These are phyloP conservation scores for Phylloporus sp. DNA, from an alignment of 768 basidiomycete species.

Conservation along the genomic window DNA sequence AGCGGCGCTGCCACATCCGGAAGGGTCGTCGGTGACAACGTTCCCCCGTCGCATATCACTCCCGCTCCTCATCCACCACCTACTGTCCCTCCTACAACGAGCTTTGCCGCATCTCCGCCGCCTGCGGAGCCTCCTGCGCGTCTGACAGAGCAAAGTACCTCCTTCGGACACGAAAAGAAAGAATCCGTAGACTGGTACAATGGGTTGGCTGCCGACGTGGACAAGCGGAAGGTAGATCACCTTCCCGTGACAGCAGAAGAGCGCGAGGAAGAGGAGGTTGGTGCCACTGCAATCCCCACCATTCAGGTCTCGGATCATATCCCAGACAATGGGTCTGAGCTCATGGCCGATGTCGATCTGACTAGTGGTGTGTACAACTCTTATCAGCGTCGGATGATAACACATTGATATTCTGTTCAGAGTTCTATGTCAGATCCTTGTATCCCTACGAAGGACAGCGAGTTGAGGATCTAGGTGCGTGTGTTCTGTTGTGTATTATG, in stretches of 20 bases:
- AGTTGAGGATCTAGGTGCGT: slow-evolving; percentile 81
- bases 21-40: slow-evolving; percentile 70
- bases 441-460: slow-evolving; percentile 86
- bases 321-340: slow-evolving; percentile 42
- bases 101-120: slow-evolving; percentile 15
- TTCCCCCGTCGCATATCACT: slow-evolving; percentile 68
- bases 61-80: slow-evolving; percentile 39
- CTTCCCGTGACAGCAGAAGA: slow-evolving; percentile 58
- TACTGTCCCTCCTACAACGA: background rate
- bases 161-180: slow-evolving; percentile 43
- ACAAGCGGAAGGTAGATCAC: slow-evolving; percentile 43
- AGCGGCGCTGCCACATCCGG: slow-evolving; percentile 69
- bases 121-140: slow-evolving; percentile 17
- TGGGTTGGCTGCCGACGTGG: slow-evolving; percentile 64
- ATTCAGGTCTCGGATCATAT: slow-evolving; percentile 53
- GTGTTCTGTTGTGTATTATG: background rate
- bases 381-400: background rate
- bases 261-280: slow-evolving; percentile 48
- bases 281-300: slow-evolving; percentile 39
- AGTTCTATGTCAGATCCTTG: slow-evolving; percentile 71
- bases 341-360: slow-evolving; percentile 71
- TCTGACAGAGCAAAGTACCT: slow-evolving; percentile 13
- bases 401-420: slow-evolving; percentile 36
- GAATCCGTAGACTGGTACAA: slow-evolving; percentile 93
- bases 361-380: slow-evolving; percentile 44